These are phyloP conservation scores for Phytophthora kernoviae DNA, from an alignment of 352 stramenopile species.

Conservation along the genomic window DNA sequence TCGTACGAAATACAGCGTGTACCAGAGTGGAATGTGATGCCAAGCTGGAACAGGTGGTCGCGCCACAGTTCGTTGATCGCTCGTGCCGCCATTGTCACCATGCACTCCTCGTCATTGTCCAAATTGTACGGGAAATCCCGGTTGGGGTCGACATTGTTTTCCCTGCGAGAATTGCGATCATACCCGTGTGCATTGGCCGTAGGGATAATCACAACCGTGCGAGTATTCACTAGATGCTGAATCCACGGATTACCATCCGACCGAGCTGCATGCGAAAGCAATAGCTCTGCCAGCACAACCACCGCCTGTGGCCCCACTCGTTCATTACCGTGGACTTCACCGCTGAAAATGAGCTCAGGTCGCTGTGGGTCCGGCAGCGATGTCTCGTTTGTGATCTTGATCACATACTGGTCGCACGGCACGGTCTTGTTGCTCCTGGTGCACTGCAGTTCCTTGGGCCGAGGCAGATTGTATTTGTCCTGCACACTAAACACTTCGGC, in stretches of 20 bases:
- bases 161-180: slow-evolving; percentile 69
- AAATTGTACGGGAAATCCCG: slow-evolving; percentile 97
- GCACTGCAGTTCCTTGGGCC: slow-evolving; percentile 55
- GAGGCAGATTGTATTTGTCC: slow-evolving; percentile 71
- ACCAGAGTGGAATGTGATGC: slow-evolving; percentile 96
- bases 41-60: slow-evolving; percentile 95
- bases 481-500: slow-evolving; percentile 85
- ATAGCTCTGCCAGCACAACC: slow-evolving; percentile 69
- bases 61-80: slow-evolving; percentile 96
- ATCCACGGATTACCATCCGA: slow-evolving; percentile 59
- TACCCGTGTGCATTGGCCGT: slow-evolving; percentile 95
- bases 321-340: slow-evolving; percentile 95
- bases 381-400: slow-evolving; percentile 84
- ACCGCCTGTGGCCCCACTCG: slow-evolving; percentile 89
- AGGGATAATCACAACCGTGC: slow-evolving; percentile 79
- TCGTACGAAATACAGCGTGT: slow-evolving; percentile 96
- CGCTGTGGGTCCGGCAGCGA: slow-evolving; percentile 65
- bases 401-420: slow-evolving; percentile 78
- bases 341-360: slow-evolving; percentile 95
- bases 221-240: slow-evolving; percentile 81
- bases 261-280: slow-evolving; percentile 61
- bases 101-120: slow-evolving; percentile 63
- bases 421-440: slow-evolving; percentile 38
- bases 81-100: slow-evolving; percentile 93
- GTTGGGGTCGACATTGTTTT: slow-evolving; percentile 94